A percentile compares a stretch with the other conserved stretches of the same genome.
phyloP scores from a whole-genome alignment of 768 basidiomycete genomes.

The Hortiboletus campestris region DNA sequence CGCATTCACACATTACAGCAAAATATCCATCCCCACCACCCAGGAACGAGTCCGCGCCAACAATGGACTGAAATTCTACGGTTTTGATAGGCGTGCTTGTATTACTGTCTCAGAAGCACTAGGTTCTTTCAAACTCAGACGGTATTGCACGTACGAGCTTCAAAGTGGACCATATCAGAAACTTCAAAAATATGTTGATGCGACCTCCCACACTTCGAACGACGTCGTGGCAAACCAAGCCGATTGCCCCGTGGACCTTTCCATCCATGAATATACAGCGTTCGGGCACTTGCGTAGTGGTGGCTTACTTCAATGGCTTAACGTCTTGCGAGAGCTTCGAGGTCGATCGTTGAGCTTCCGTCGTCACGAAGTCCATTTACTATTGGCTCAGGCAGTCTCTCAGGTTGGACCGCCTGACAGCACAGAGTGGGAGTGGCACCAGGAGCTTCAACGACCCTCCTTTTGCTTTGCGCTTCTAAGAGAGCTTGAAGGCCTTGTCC shows the following conservation, averaged over 20 bases:
- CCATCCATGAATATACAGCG: constrained; percentile 44
- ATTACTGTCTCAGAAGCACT: constrained; percentile 17
- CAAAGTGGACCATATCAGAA: constrained; percentile 31
- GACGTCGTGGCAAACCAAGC: constrained; percentile 42
- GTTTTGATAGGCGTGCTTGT: constrained; percentile 27
- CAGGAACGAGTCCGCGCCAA: constrained; percentile 27
- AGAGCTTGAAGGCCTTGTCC: constrained; percentile 37
- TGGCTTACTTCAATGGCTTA: constrained; percentile 46
- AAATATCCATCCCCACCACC: constrained; percentile 10
- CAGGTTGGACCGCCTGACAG: constrained; percentile 38
- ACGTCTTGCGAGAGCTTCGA: constrained; percentile 47
- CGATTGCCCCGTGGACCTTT: constrained; percentile 39
- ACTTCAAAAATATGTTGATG: constrained; percentile 38
- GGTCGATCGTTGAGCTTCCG: constrained; percentile 39
- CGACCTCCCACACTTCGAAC: constrained; percentile 42
- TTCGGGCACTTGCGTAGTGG: constrained; percentile 49
- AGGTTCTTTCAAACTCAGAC: constrained; percentile 8
- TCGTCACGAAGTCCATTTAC: constrained; percentile 37
- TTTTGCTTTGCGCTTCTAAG: constrained; percentile 39
- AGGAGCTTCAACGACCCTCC: constrained; percentile 28
- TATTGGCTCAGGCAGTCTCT: constrained; percentile 44
- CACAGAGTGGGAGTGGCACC: constrained; percentile 38
- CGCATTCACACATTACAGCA: constrained; percentile 11
- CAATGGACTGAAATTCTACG: constrained; percentile 33
- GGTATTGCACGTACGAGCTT: constrained; percentile 35